These are phyloP conservation scores for Retiboletus fuscus DNA, from an alignment of 1,284 basidiomycete species.

Conservation along the genomic window DNA sequence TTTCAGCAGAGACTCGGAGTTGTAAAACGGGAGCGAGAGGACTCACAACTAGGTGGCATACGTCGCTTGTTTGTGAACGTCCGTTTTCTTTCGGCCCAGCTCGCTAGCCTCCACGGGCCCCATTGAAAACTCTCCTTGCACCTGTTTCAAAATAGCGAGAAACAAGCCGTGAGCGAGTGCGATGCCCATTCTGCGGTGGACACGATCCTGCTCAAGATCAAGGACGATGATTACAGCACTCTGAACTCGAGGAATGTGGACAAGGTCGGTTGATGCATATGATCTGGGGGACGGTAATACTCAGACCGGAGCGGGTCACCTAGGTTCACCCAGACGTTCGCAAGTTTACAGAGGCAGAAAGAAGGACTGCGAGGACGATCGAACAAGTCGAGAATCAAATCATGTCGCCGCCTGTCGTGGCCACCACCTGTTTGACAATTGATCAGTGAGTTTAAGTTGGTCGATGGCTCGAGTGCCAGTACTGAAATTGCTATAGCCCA, in stretches of 20 bases:
- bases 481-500: constrained; percentile 62
- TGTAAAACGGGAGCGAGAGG: neutral
- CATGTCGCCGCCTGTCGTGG: constrained; percentile 91
- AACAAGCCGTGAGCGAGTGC: too few relatives aligned
- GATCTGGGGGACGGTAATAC: neutral
- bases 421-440: constrained; percentile 93
- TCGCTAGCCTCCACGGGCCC: neutral
- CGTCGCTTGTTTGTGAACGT: neutral
- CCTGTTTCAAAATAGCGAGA: neutral
- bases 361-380: constrained; percentile 67
- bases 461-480: neutral
- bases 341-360: constrained; percentile 74
- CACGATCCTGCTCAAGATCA: constrained; percentile 88
- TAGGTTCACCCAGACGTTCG: constrained; percentile 85
- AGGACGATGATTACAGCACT: constrained; percentile 76
- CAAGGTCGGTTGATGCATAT: constrained; percentile 69
- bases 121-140: neutral
- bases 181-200: constrained; percentile 98
- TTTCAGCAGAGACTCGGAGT: neutral
- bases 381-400: constrained; percentile 85
- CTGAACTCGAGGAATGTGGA: constrained; percentile 91
- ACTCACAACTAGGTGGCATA: constrained; percentile 18
- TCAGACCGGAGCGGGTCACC: constrained; percentile 15
- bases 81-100: neutral
- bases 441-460: constrained; percentile 79